Percentiles rank a stretch among this genome's conserved stretches.
These are phyloP conservation scores for Graphiopsis chlorocephala DNA, from an alignment of 2,329 filamentous ascomycete species.

Conservation along the genomic window DNA sequence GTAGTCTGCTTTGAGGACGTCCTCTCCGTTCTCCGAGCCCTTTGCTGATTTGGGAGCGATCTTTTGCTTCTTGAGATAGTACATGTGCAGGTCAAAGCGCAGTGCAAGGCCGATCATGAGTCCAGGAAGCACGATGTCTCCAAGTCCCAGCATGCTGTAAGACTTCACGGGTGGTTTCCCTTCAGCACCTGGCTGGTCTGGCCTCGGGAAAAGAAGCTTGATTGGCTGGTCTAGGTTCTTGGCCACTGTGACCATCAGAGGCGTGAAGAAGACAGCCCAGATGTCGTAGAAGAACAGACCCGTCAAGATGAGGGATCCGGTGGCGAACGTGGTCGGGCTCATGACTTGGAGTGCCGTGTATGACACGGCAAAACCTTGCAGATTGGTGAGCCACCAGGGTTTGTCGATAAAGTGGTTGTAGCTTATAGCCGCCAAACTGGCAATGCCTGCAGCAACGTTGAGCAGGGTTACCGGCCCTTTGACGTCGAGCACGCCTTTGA, in stretches of 20 bases:
- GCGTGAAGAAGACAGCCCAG: constrained; percentile 85
- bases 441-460: constrained; percentile 55
- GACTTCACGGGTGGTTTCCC: constrained; percentile 41
- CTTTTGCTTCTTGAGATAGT: constrained; percentile 69
- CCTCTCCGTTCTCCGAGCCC: constrained; percentile 20
- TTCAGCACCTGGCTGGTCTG: constrained; percentile 37
- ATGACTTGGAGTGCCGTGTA: constrained; percentile 79
- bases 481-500: constrained; percentile 43
- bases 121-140: constrained; percentile 90
- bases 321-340: constrained; percentile 84
- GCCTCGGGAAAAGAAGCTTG: constrained; percentile 81
- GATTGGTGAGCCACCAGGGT: constrained; percentile 74
- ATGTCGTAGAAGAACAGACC: constrained; percentile 95
- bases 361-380: constrained; percentile 82
- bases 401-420: constrained; percentile 64
- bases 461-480: constrained; percentile 54
- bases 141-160: constrained; percentile 78
- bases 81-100: constrained; percentile 84
- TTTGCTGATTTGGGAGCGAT: constrained; percentile 41
- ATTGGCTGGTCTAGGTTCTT: constrained; percentile 88
- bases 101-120: constrained; percentile 86
- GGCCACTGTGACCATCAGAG: constrained; percentile 83
- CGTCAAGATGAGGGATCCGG: constrained; percentile 71
- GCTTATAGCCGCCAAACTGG: constrained; percentile 54
- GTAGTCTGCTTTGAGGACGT: constrained; percentile 41